Evolutionary conservation across 1,284 basidiomycete species (phyloP), one percentile per base, ranked within the genome.

Genomic region (Mycena citricolor): DNA sequence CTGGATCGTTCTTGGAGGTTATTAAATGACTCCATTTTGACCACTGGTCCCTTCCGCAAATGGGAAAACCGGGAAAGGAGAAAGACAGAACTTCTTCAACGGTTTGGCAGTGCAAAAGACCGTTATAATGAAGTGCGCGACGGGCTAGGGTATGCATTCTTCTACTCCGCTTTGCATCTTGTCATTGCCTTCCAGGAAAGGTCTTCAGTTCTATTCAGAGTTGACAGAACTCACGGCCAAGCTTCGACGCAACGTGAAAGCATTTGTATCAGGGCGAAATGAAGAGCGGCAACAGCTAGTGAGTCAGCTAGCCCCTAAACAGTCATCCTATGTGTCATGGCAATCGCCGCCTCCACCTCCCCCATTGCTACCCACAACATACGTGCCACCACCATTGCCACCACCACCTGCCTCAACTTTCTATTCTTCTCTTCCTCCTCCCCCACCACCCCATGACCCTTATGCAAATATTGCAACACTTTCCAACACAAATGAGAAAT

Each of bases 51-150:
- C 8, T 83, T 90, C 29, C 74, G 79, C 42, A 85, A 84, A 56
- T 90, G 88, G 80, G 83, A 88, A 28, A 85, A 86, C 36, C 75
- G 85, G 44, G 90, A 92, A 56, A 82, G 79, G 57, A 74, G 77
- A 49, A 84, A 90, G 63, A 82, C 83, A 47, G 86, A 90, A 26
- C 75, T 83, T 13, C 77, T 88, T 24, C 71, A 77, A 35, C 71
- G 86, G 32, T 84, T 97, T 57, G 79, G 77, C 5, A 69, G 76
- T 17, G 89, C 90, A 0, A 77, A 86, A 32, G 90, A 94, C 52
- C 77, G 77, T 3, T 94, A 93, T 62, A 84, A 85, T 69, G 91
- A 97, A 65, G 86, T 94, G 26, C 70, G 86, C 10, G 87, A 88
- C 55, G 94, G 92, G 3, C 65, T 97, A 36, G 81, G 79, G 81